phyloP scores from a whole-genome alignment of 1,284 basidiomycete genomes.

The Fomitopsis betulina region DNA sequence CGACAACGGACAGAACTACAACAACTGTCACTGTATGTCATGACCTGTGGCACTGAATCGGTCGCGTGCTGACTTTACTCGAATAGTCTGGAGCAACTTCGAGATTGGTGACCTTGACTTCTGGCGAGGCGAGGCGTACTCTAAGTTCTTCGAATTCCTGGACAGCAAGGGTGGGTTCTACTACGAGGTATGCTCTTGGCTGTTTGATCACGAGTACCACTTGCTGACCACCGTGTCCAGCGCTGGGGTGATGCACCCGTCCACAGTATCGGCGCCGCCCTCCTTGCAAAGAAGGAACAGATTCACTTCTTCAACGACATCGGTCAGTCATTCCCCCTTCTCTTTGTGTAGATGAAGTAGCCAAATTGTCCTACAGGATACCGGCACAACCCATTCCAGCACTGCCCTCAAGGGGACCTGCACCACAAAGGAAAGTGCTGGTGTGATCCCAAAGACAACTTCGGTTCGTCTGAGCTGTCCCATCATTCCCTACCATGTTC shows the following conservation, averaged over 20 bases:
- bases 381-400: constrained; percentile 47
- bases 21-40: constrained; percentile 64
- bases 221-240: constrained; percentile 14
- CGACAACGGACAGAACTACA: constrained; percentile 58
- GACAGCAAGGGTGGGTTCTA: constrained; percentile 70
- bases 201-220: neutral
- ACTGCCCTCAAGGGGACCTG: constrained; percentile 43
- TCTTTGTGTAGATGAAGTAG: neutral
- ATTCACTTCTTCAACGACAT: constrained; percentile 59
- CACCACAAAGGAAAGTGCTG: constrained; percentile 42
- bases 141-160: constrained; percentile 64
- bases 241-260: constrained; percentile 76
- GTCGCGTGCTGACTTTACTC: neutral
- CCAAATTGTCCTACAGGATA: constrained; percentile 26
- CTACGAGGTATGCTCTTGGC: constrained; percentile 47
- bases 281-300: constrained; percentile 58
- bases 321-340: constrained; percentile 23
- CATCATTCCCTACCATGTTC: neutral
- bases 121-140: constrained; percentile 64
- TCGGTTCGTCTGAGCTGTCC: constrained; percentile 31
- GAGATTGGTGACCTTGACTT: constrained; percentile 69
- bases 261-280: constrained; percentile 62
- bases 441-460: constrained; percentile 38
- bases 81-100: constrained; percentile 63
- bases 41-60: neutral